Percentiles rank a stretch among this genome's conserved stretches.
These are phyloP conservation scores for Candida mesenterica DNA, from an alignment of 1,139 yeast genomes.

Conservation along the genomic window DNA sequence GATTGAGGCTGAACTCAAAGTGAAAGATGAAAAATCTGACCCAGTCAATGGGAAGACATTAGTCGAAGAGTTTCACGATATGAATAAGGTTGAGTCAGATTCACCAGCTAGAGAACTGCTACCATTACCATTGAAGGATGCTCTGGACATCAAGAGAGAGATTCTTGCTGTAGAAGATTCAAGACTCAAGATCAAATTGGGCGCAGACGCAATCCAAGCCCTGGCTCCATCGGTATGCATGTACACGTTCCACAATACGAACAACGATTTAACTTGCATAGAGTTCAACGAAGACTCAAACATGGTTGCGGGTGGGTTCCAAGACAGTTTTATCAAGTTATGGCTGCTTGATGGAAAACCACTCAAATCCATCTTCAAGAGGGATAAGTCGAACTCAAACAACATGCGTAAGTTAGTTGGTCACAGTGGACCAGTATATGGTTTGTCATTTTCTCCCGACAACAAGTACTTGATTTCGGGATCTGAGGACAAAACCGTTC, in stretches of 20 bases:
- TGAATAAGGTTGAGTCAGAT: constrained; percentile 51
- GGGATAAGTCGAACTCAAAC: constrained; percentile 52
- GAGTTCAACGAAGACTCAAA: constrained; percentile 87
- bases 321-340: constrained; percentile 82
- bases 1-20: constrained; percentile 76
- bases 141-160: constrained; percentile 75
- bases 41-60: constrained; percentile 41
- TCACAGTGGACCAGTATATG: constrained; percentile 93
- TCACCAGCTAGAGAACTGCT: constrained; percentile 72
- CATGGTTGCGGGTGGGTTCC: constrained; percentile 90
- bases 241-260: constrained; percentile 97
- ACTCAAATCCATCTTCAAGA: constrained; percentile 60
- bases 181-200: constrained; percentile 65
- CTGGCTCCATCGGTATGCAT: constrained; percentile 93
- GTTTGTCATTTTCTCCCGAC: constrained; percentile 88
- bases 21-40: constrained; percentile 59
- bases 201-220: constrained; percentile 53
- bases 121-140: constrained; percentile 84
- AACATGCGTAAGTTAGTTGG: constrained; percentile 72
- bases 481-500: constrained; percentile 88
- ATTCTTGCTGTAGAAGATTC: constrained; percentile 80
- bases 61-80: constrained; percentile 49
- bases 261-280: constrained; percentile 78
- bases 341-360: constrained; percentile 95
- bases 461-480: constrained; percentile 75